Evolutionary conservation across 148 eudicot species (phyloP).

Genomic region (Beta vulgaris): DNA sequence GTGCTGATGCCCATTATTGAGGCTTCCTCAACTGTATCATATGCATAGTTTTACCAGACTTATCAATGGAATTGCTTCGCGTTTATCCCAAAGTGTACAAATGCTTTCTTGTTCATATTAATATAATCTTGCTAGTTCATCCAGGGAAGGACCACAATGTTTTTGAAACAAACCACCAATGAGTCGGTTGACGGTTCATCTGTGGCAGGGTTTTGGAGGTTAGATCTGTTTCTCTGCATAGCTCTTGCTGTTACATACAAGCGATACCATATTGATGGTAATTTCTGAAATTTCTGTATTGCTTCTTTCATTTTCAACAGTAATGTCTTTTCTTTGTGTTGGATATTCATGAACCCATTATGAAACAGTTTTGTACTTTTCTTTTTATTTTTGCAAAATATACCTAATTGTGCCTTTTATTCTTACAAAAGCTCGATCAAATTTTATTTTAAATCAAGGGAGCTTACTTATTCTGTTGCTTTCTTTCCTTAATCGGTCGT

Average conservation of each 20-base stretch:
- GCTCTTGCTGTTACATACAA: background rate
- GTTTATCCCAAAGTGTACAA: background rate
- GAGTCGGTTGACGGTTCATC: background rate
- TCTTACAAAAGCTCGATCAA: background rate
- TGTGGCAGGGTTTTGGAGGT: background rate
- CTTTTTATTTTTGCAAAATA: background rate
- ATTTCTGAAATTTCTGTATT: background rate
- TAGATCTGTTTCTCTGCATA: background rate
- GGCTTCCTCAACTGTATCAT: conserved; percentile 18
- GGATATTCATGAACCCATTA: background rate
- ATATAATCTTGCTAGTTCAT: background rate
- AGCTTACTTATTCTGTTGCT: background rate
- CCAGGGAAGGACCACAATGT: background rate
- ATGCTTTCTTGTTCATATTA: conserved; percentile 2
- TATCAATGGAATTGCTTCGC: conserved; percentile 5
- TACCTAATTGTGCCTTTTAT: background rate
- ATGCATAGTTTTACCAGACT: conserved; percentile 16
- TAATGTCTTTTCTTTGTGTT: background rate
- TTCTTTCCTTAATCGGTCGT: background rate
- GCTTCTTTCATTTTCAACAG: background rate
- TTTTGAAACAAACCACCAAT: background rate
- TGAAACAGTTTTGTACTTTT: background rate
- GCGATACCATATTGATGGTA: background rate
- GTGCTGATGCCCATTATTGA: background rate
- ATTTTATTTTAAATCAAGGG: too few relatives aligned